Evolutionary conservation across 768 basidiomycete species (phyloP).

Genomic region (Panaeolus cyanescens): DNA sequence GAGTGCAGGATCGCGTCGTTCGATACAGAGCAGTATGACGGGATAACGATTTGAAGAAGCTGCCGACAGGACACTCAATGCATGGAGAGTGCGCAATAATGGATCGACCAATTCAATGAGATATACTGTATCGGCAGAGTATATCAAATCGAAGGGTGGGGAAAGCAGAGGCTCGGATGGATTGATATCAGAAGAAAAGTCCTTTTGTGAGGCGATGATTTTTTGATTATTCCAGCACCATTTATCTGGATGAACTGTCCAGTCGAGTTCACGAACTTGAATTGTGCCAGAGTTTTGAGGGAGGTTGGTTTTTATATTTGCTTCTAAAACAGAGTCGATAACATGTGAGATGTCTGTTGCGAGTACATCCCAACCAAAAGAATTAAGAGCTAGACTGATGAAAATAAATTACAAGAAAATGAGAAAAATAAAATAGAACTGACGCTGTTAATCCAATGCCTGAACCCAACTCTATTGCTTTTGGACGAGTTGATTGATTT

Average conservation of each 20-base stretch:
- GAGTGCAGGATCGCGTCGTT: slow-evolving; percentile 73
- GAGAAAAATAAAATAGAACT: slow-evolving; percentile 24
- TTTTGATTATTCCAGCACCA: slow-evolving; percentile 57
- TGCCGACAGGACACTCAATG: slow-evolving; percentile 44
- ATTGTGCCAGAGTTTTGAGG: slow-evolving; percentile 44
- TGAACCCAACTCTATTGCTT: slow-evolving; percentile 77
- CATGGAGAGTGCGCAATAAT: slow-evolving; percentile 67
- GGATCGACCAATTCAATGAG: slow-evolving; percentile 59
- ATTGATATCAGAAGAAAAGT: too few species aligned
- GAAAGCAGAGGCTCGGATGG: too few species aligned
- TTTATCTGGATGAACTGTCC: slow-evolving; percentile 54
- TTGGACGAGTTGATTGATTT: slow-evolving; percentile 27
- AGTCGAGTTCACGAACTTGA: slow-evolving; percentile 69
- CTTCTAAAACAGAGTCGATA: slow-evolving; percentile 58
- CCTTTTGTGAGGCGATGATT: slow-evolving; percentile 33
- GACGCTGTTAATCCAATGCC: slow-evolving; percentile 82
- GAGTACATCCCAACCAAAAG: slow-evolving; percentile 75
- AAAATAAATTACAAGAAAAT: slow-evolving; percentile 7
- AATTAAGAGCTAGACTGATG: slow-evolving; percentile 59
- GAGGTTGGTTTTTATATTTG: slow-evolving; percentile 61
- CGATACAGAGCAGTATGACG: slow-evolving; percentile 65
- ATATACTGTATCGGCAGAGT: slow-evolving; percentile 87
- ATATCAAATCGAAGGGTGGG: slow-evolving; percentile 75
- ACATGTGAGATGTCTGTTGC: slow-evolving; percentile 75
- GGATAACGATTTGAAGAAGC: slow-evolving; percentile 38